A percentile compares a stretch with the other conserved stretches of the same genome.
Conservation (phyloP, 2,329 filamentous ascomycete genomes). For the Ceratocystis diversiconidia region DNA sequence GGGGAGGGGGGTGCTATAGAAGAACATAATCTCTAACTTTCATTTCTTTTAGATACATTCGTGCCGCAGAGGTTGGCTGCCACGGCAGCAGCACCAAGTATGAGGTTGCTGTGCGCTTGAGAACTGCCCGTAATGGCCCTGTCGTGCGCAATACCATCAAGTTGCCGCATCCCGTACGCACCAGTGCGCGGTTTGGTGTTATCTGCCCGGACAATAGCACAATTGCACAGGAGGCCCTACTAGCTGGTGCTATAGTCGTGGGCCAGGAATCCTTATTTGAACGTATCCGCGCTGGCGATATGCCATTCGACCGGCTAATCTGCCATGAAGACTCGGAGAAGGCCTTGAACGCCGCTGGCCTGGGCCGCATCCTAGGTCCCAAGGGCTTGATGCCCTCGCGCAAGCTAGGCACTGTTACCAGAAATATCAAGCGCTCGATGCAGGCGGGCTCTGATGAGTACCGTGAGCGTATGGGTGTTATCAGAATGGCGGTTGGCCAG, state of each 20-base stretch:
- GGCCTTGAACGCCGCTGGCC: conserved; percentile 64
- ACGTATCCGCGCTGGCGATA: conserved; percentile 54
- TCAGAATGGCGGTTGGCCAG: conserved; percentile 83
- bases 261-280: conserved; percentile 81
- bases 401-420: conserved; percentile 80
- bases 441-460: conserved; percentile 72
- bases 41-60: conserved; percentile 34
- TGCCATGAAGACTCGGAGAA: conserved; percentile 67
- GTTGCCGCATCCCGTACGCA: conserved; percentile 79
- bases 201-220: conserved; percentile 73
- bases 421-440: conserved; percentile 60
- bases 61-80: conserved; percentile 79
- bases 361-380: conserved; percentile 75
- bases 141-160: conserved; percentile 76
- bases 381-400: conserved; percentile 81
- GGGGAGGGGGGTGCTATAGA: no score
- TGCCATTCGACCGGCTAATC: conserved; percentile 80
- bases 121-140: conserved; percentile 71
- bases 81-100: conserved; percentile 66
- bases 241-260: conserved; percentile 66
- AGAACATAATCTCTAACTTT: neutral
- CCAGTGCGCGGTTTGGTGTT: conserved; percentile 76
- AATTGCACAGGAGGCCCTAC: conserved; percentile 56
- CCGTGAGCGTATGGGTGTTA: conserved; percentile 68
- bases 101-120: conserved; percentile 71